Evolutionary conservation across 1,284 basidiomycete species (phyloP).

Genomic region (Pterula multifida): DNA sequence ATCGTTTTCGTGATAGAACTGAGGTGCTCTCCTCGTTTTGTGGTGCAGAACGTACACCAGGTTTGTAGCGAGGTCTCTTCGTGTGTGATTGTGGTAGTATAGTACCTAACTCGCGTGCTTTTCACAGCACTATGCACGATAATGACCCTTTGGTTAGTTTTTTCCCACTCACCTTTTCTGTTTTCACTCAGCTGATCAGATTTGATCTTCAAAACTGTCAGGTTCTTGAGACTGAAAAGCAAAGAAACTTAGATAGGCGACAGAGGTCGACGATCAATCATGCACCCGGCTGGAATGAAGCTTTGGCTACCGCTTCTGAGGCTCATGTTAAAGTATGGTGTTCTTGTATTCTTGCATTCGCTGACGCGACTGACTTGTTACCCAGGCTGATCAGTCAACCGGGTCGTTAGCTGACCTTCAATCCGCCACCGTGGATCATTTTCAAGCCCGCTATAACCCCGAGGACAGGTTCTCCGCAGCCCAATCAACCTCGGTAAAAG

Average conservation of each 20-base stretch:
- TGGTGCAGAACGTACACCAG: neutral
- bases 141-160: slow-evolving; percentile 30
- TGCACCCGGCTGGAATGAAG: slow-evolving; percentile 48
- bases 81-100: neutral
- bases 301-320: slow-evolving; percentile 39
- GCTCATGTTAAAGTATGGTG: slow-evolving; percentile 36
- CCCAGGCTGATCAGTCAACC: slow-evolving; percentile 20
- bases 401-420: slow-evolving; percentile 21
- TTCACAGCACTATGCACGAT: slow-evolving; percentile 28
- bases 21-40: neutral
- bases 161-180: neutral
- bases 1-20: neutral
- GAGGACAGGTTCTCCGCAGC: slow-evolving; percentile 13
- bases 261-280: slow-evolving; percentile 23
- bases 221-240: slow-evolving; percentile 30
- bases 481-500: slow-evolving; percentile 23
- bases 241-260: slow-evolving; percentile 28
- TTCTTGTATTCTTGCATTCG: no score
- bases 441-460: slow-evolving; percentile 19
- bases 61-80: neutral
- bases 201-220: slow-evolving; percentile 7
- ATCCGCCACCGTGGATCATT: slow-evolving; percentile 25
- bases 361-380: neutral
- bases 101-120: no score
- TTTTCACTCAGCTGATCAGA: neutral